Conservation (phyloP, 192 early-diverging fungal genomes). For the Funneliformis geosporum region DNA sequence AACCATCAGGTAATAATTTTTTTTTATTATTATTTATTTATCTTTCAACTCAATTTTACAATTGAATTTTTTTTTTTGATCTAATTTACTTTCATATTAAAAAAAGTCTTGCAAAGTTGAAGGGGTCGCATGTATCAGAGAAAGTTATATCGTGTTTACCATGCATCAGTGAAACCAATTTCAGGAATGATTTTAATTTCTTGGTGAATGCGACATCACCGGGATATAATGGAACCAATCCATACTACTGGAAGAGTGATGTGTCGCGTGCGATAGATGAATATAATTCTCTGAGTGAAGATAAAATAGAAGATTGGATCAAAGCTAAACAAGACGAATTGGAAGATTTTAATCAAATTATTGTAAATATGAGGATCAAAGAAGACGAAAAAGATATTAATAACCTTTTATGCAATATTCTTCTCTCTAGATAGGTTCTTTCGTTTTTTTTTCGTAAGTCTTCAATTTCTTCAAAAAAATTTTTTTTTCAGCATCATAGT, state of each 20-base stretch:
- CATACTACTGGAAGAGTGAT: not conserved
- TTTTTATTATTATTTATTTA: not conserved
- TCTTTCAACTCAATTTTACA: not conserved
- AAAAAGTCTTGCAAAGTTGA: not conserved
- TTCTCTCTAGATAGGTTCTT: too few species aligned
- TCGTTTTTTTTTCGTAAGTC: too few species aligned
- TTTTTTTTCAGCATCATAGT: too few species aligned
- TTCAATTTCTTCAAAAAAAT: too few species aligned
- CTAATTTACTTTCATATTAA: too few species aligned
- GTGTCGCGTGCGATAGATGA: not conserved
- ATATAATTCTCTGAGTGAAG: not conserved
- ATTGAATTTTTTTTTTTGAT: not conserved
- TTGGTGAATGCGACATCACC: not conserved
- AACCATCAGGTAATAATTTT: not conserved
- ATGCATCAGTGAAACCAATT: not conserved
- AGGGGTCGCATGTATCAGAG: not conserved
- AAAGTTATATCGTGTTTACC: not conserved
- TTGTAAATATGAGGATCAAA: not conserved
- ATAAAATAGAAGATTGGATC: not conserved
- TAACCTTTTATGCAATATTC: too few species aligned
- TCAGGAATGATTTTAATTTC: not conserved
- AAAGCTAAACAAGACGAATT: not conserved
- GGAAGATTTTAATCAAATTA: not conserved
- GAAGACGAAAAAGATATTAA: not conserved
- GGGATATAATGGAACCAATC: not conserved